These are phyloP conservation scores for Pelargonium fulgidum DNA, from an alignment of 441 rosid species.

Conservation along the genomic window DNA sequence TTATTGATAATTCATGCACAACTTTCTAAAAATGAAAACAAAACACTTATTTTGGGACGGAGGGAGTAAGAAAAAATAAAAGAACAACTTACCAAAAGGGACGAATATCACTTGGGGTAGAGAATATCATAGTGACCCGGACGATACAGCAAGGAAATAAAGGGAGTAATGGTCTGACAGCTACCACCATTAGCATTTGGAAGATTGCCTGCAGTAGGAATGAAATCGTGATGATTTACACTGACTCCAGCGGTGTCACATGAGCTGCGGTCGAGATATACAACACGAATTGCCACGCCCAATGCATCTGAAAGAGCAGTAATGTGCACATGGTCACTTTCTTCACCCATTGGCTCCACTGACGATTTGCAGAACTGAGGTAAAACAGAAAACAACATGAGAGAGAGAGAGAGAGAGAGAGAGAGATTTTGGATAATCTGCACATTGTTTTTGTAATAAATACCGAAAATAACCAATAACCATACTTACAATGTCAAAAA, in stretches of 20 bases:
- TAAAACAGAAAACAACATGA: conserved; percentile 22
- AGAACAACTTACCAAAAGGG: conserved; percentile 27
- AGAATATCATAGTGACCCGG: conserved; percentile 98
- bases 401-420: conserved; percentile 1
- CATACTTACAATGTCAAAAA: no score
- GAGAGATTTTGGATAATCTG: no score
- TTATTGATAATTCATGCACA: no score
- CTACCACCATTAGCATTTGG: conserved; percentile 30
- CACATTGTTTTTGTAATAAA: no score
- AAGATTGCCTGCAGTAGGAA: conserved; percentile 37
- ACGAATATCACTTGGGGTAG: conserved; percentile 53
- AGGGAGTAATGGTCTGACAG: conserved; percentile 41
- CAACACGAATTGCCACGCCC: conserved; percentile 83
- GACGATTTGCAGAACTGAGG: conserved; percentile 90
- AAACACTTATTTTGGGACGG: no score
- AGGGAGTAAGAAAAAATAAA: background rate
- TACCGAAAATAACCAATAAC: no score
- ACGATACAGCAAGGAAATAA: conserved; percentile 81
- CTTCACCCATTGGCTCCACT: conserved; percentile 99
- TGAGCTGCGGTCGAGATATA: conserved; percentile 90
- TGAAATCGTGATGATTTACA: conserved; percentile 85
- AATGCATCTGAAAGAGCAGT: conserved; percentile 66
- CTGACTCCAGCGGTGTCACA: conserved; percentile 63
- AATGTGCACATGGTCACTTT: conserved; percentile 69
- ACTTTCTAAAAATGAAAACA: no score